These are phyloP conservation scores for Trichoderma atrobrunneum DNA, from an alignment of 2,329 filamentous ascomycete species.

Conservation along the genomic window DNA sequence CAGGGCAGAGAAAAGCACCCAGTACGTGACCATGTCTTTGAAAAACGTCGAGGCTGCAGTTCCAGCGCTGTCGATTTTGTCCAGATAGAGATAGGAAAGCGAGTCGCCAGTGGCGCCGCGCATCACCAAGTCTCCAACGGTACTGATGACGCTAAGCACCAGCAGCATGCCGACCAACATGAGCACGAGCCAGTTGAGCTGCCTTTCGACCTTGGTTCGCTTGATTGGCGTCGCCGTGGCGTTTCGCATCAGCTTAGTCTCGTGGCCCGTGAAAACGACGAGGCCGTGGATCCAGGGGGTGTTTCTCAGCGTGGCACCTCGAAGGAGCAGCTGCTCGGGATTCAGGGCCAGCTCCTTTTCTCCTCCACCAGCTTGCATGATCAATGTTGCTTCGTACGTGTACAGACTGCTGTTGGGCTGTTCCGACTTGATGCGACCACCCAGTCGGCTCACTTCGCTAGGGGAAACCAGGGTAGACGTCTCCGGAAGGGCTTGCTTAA, in stretches of 20 bases:
- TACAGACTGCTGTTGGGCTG: constrained; percentile 98
- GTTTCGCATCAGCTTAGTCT: constrained; percentile 98
- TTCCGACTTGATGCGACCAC: constrained; percentile 85
- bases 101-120: constrained; percentile 61
- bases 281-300: constrained; percentile 96
- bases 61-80: constrained; percentile 52
- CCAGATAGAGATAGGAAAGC: constrained; percentile 71
- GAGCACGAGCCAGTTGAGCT: constrained; percentile 91
- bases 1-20: constrained; percentile 94
- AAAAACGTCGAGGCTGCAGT: constrained; percentile 75
- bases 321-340: constrained; percentile 87
- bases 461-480: constrained; percentile 84
- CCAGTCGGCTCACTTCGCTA: constrained; percentile 78
- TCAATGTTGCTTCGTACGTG: constrained; percentile 95
- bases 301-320: constrained; percentile 91
- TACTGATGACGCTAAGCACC: constrained; percentile 81
- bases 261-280: constrained; percentile 90
- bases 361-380: constrained; percentile 82
- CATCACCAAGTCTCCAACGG: constrained; percentile 83
- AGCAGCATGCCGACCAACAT: constrained; percentile 84
- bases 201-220: constrained; percentile 89
- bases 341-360: constrained; percentile 89
- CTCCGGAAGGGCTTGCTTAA: constrained; percentile 95
- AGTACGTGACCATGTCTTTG: constrained; percentile 94
- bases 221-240: constrained; percentile 97